Evolutionary conservation across 73 alveolate species (phyloP).

Genomic region (Uronychia setigera): DNA sequence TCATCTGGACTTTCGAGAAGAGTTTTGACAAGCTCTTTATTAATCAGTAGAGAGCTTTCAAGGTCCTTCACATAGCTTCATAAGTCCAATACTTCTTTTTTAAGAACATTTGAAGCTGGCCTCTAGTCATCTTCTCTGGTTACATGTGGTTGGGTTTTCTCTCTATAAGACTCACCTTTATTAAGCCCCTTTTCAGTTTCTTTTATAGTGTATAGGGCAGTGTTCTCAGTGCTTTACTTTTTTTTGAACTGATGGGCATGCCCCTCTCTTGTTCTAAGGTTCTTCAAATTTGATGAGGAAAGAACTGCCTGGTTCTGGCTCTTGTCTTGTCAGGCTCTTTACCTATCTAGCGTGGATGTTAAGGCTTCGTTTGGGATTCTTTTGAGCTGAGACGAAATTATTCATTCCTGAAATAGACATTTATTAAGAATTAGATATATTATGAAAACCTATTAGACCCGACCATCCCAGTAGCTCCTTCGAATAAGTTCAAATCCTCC

Average conservation of each 20-base stretch:
- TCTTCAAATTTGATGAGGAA: neutral
- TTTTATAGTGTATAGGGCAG: neutral
- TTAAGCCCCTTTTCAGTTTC: neutral
- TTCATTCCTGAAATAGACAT: neutral
- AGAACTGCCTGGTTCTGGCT: neutral
- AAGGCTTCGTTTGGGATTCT: neutral
- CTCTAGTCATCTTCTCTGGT: neutral
- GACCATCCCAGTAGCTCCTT: neutral
- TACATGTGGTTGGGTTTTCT: neutral
- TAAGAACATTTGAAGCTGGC: neutral
- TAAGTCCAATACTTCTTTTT: slow-evolving; percentile 9
- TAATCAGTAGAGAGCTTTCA: slow-evolving; percentile 23
- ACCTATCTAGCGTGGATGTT: neutral
- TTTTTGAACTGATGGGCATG: neutral
- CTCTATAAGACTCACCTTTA: neutral
- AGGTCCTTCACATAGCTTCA: slow-evolving; percentile 25
- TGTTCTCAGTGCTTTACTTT: too few species aligned
- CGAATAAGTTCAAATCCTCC: neutral
- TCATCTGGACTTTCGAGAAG: slow-evolving; percentile 6
- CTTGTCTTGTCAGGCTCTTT: neutral
- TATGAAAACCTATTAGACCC: neutral
- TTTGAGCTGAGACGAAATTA: neutral
- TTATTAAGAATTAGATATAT: too few species aligned
- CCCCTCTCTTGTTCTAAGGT: neutral
- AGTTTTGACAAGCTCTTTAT: slow-evolving; percentile 32